phyloP scores from a whole-genome alignment of 164 flowering plant species.

The Nymphaea colorata region DNA sequence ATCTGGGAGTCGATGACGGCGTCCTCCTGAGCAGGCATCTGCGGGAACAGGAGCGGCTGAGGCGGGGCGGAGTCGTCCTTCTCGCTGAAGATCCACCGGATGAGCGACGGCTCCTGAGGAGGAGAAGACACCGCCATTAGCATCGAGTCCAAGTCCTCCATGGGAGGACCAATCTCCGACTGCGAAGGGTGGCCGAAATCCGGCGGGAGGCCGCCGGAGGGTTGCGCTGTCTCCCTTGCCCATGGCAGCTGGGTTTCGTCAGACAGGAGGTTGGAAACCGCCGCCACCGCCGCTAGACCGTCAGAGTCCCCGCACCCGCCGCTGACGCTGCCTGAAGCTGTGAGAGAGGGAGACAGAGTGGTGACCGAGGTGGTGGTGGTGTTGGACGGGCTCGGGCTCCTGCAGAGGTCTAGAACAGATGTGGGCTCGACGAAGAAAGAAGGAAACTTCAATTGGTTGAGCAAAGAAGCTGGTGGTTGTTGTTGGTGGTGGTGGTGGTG shows the following conservation, averaged over 20 bases:
- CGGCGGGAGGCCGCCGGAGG: neutral
- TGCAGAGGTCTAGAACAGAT: conserved; percentile 69
- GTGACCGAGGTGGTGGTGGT: conserved; percentile 20
- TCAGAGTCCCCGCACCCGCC: neutral
- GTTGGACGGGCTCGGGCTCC: conserved; percentile 53
- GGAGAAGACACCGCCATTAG: conserved; percentile 6
- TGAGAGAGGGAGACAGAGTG: conserved; percentile 11
- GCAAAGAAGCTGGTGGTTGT: neutral
- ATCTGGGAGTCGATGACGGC: conserved; percentile 7
- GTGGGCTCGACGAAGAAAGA: conserved; percentile 39
- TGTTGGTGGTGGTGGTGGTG: conserved; percentile 14
- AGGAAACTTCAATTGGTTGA: neutral
- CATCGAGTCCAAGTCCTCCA: conserved; percentile 65
- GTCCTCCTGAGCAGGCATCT: neutral
- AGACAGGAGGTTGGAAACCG: conserved; percentile 7
- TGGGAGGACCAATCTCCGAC: conserved; percentile 3
- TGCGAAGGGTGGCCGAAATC: neutral
- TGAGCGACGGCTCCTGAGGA: neutral
- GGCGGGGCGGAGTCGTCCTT: conserved; percentile 32
- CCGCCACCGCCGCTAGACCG: conserved; percentile 4
- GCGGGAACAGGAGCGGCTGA: neutral
- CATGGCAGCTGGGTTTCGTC: conserved; percentile 21
- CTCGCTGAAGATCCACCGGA: conserved; percentile 32
- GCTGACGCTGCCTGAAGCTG: neutral
- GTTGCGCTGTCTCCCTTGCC: conserved; percentile 17